Evolutionary conservation across 208 protist genomes (phyloP), one percentile per base, ranked within the genome.

Genomic region (Acanthamoeba royreba): DNA sequence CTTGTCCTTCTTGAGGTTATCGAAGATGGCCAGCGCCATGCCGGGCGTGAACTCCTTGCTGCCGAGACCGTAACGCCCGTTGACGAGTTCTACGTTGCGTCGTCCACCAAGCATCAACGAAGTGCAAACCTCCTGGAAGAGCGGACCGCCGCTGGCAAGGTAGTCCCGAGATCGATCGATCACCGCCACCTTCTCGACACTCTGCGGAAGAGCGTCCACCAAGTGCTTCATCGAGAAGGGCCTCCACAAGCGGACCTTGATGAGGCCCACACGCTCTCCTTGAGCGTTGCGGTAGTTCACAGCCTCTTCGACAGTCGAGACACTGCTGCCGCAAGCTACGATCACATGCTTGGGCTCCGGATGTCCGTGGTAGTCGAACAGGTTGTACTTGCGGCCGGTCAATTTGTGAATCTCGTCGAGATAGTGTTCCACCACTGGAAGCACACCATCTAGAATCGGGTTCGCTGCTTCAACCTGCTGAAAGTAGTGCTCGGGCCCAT

Each of bases 31-130:
- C 38, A 95, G 52, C 9, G 63, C 97, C 81, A 95, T 63, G 3
- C 66, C 72, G 43, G 97, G 95, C 17, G 91, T 98, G 83, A 98
- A 98, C 33, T 98, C 97, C 92, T 98, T 98, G 19, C 89, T 96
- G 42, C 92, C 96, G 35, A 98, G 94, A 69, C 97, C 97, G 55
- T 95, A 98, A 22, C 88, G 46, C 42, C 97, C 97, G 83, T 96
- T 96, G 35, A 97, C 69, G n/a, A 98, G 38, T 28, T 89, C 55
- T 69, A 35, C 74, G 9, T 72, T 79, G 58, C 87, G 38, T 19
- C 79, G 33, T 13, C 46, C 45, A 8, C n/a, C 22, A 3, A 63
- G 15, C 15, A 79, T 22, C 5, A 28, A 15, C 33, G 87, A 87
- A 28, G 46, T 95, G 52, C 91, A 94, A 25, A 98, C 97, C 92